phyloP scores from a whole-genome alignment of 78 protist species.

The Creolimax fragrantissima region DNA sequence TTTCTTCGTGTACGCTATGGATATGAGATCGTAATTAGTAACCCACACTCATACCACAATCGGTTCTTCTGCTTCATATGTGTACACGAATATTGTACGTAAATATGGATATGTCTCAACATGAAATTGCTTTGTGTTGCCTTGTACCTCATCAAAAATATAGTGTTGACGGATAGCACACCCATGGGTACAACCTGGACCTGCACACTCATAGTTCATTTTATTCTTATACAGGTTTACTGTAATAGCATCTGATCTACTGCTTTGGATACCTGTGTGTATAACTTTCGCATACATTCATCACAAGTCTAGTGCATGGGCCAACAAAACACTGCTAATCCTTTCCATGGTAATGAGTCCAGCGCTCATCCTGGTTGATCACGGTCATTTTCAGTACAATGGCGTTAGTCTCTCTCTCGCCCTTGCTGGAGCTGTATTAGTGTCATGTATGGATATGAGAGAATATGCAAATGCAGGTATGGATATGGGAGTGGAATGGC shows the following conservation, averaged over 20 bases:
- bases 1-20: too few relatives aligned
- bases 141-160: too few relatives aligned
- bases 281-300: background rate
- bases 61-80: too few relatives aligned
- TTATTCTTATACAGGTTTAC: too few relatives aligned
- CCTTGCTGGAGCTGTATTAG: background rate
- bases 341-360: slow-evolving; percentile 53
- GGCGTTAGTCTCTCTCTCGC: slow-evolving; percentile 69
- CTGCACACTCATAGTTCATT: too few relatives aligned
- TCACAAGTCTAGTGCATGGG: background rate
- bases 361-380: slow-evolving; percentile 70
- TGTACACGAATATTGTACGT: too few relatives aligned
- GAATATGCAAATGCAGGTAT: background rate
- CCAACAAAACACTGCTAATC: background rate
- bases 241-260: background rate
- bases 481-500: background rate
- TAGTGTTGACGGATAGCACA: too few relatives aligned
- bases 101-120: too few relatives aligned
- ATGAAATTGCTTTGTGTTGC: too few relatives aligned
- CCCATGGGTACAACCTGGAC: too few relatives aligned
- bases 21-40: too few relatives aligned
- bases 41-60: too few relatives aligned
- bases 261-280: background rate
- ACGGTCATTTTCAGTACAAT: slow-evolving; percentile 96
- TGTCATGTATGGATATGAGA: background rate